Percentiles rank a stretch among this genome's conserved stretches.
Evolutionary conservation across 306 rosid genomes (phyloP).

Genomic region (Prunus fruticosa): DNA sequence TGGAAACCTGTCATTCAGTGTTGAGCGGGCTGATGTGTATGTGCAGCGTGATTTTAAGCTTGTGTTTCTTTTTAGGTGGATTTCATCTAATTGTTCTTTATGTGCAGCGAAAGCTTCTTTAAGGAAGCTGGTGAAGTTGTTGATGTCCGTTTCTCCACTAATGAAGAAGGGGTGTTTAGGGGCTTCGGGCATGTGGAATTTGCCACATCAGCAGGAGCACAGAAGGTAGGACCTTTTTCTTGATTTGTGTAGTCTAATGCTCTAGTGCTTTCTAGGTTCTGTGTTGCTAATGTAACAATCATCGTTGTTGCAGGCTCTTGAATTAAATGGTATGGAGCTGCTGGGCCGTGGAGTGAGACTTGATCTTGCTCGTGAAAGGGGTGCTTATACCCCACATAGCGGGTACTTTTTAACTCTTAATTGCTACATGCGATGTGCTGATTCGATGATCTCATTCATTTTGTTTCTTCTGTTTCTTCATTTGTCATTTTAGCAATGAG

Average conservation of each 20-base stretch:
- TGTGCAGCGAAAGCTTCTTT: slow-evolving; percentile 65
- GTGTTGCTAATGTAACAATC: background rate
- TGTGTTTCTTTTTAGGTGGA: background rate
- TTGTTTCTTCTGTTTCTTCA: background rate
- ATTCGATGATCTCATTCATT: background rate
- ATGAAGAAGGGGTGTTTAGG: slow-evolving; percentile 48
- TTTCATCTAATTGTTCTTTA: slow-evolving; percentile 6
- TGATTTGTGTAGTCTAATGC: background rate
- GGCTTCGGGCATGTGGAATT: slow-evolving; percentile 92
- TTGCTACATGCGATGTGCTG: background rate
- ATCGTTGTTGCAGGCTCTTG: slow-evolving; percentile 48
- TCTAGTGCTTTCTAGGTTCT: background rate
- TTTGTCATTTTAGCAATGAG: slow-evolving; percentile 31
- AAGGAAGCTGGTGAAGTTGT: slow-evolving; percentile 60
- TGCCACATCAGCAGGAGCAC: slow-evolving; percentile 56
- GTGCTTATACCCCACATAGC: slow-evolving; percentile 57
- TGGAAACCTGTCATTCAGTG: slow-evolving; percentile 61
- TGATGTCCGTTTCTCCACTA: slow-evolving; percentile 59
- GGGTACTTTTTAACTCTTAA: slow-evolving; percentile 25
- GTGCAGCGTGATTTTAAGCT: slow-evolving; percentile 7
- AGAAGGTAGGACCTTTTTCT: slow-evolving; percentile 30
- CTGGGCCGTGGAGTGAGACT: slow-evolving; percentile 50
- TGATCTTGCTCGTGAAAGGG: slow-evolving; percentile 70
- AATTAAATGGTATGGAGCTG: slow-evolving; percentile 45
- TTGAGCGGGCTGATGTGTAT: slow-evolving; percentile 60